Evolutionary conservation across 805 yeast genomes (phyloP), one percentile per base, ranked within the genome.

Genomic region (Torulaspora gathmanii): DNA sequence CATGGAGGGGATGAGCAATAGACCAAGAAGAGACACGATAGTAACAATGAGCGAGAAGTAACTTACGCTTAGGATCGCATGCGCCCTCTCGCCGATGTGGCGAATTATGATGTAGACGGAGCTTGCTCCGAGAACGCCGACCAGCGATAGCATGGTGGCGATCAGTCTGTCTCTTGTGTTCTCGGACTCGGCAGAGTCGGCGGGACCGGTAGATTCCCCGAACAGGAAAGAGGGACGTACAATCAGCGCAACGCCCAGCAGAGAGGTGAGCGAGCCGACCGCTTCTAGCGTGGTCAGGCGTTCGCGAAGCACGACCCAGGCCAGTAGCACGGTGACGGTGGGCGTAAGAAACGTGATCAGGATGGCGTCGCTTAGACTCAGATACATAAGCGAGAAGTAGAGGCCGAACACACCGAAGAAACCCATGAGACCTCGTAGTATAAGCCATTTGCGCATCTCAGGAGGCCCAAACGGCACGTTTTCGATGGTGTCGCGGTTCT

Each of bases 321-420:
- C 95, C 44, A 83, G 64, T 17, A 87, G 64, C 0, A 88, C 85
- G 0, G 95, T 84, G 13, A 84, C 75, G 44, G 85, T 73, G 0
- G 97, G 97, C 0, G 80, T 71, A 56, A 89, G 64, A 54, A 89
- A 89, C 2, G 91, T 79, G 40, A 89, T 82, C 12, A 85, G 82
- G 1, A 86, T 82, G 0, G 95, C 86, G 58, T 89, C 96, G 9
- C 90, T 81, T 5, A 89, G 74, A 40, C 86, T 77, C 37, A 89
- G 70, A 56, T 83, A 86, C 67, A 79, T 73, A 51, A 89, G 68
- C 1, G 95, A 79, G 60, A 72, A 86, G 63, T 86, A 89, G 58
- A 85, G 70, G 3, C 91, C 83, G 57, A 82, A 82, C 5, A 88
- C 95, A 3, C 95, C 95, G 46, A 83, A 61, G 54, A 81, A 86